A percentile compares a stretch with the other conserved stretches of the same genome.
Evolutionary conservation across 2,329 filamentous ascomycete species (phyloP).

Genomic region (Talaromyces sp.): DNA sequence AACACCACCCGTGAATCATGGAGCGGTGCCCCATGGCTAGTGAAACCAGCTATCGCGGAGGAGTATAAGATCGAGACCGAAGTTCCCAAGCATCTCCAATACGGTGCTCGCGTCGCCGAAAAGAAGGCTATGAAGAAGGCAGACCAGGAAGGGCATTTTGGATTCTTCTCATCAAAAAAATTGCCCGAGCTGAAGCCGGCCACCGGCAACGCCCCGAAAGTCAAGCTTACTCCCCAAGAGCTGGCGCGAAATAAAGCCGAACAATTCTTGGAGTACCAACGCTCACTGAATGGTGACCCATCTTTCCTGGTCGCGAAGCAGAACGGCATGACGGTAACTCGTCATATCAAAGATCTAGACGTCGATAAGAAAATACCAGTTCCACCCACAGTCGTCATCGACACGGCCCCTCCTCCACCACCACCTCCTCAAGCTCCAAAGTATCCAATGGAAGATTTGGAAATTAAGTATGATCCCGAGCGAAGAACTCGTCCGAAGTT

Average conservation of each 20-base stretch:
- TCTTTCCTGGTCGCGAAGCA: constrained; percentile 35
- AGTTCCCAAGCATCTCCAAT: constrained; percentile 75
- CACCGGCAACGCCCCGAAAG: constrained; percentile 63
- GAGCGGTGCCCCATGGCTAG: constrained; percentile 95
- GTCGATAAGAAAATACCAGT: constrained; percentile 34
- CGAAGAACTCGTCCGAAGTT: constrained; percentile 67
- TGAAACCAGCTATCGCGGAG: constrained; percentile 79
- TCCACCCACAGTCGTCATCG: constrained; percentile 40
- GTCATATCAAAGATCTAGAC: constrained; percentile 31
- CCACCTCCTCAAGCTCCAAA: constrained; percentile 75
- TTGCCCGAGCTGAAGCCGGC: constrained; percentile 72
- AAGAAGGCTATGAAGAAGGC: constrained; percentile 68
- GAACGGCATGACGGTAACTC: constrained; percentile 27
- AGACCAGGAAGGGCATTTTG: constrained; percentile 49
- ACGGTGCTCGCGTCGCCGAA: constrained; percentile 75
- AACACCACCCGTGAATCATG: constrained; percentile 88
- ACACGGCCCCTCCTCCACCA: constrained; percentile 56
- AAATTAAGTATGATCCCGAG: constrained; percentile 66
- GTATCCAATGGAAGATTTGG: constrained; percentile 92
- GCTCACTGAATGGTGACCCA: constrained; percentile 44
- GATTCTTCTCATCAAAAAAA: constrained; percentile 52
- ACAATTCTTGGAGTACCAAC: constrained; percentile 49
- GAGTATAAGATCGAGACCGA: constrained; percentile 84
- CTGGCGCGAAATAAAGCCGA: constrained; percentile 46
- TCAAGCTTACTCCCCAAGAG: constrained; percentile 50